phyloP scores from a whole-genome alignment of 2,329 filamentous ascomycete species.

The Drechslera avenae region DNA sequence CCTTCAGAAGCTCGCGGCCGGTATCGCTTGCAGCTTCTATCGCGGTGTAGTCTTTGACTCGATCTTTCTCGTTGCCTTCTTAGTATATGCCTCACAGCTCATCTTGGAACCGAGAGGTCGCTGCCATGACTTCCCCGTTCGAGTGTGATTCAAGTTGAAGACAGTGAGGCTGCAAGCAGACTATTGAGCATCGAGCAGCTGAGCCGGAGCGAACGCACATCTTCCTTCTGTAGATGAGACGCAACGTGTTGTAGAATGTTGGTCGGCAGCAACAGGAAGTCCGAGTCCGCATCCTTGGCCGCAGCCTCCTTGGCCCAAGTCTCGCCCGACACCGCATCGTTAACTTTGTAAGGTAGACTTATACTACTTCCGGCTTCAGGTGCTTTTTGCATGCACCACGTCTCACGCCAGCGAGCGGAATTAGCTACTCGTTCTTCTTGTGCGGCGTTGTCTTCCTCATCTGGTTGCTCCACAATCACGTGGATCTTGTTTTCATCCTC shows the following conservation, averaged over 20 bases:
- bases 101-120: too few species aligned
- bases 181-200: conserved; percentile 5
- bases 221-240: not conserved
- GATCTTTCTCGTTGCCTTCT: too few species aligned
- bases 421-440: not conserved
- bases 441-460: conserved; percentile 3
- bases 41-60: too few species aligned
- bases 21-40: too few species aligned
- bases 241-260: conserved; percentile 1
- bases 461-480: conserved; percentile 11
- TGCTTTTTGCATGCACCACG: conserved; percentile 6
- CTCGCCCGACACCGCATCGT: too few species aligned
- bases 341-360: not conserved
- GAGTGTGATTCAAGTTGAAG: not conserved
- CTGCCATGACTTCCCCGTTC: too few species aligned
- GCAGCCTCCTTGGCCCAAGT: too few species aligned
- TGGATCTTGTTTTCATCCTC: conserved; percentile 9
- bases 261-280: not conserved
- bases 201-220: conserved; percentile 1
- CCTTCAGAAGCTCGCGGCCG: too few species aligned
- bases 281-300: not conserved
- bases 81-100: too few species aligned
- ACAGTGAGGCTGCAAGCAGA: not conserved
- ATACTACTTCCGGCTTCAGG: not conserved
- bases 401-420: conserved; percentile 10